phyloP scores from a whole-genome alignment of 2,329 filamentous ascomycete species.

The Hypoxylon sp. region DNA sequence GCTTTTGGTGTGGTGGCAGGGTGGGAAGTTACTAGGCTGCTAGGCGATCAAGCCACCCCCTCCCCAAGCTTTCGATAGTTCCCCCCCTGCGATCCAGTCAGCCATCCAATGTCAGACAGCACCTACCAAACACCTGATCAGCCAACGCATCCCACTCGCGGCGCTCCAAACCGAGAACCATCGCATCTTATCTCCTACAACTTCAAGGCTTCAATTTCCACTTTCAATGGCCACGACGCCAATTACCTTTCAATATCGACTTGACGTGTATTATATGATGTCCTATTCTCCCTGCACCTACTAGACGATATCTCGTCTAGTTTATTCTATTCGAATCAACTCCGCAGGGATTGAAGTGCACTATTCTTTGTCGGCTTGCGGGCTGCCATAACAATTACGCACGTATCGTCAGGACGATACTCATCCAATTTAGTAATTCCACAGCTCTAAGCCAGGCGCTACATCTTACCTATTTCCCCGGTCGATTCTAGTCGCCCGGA shows the following conservation, averaged over 20 bases:
- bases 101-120: constrained; percentile 43
- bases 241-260: constrained; percentile 23
- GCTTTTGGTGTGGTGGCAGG: constrained; percentile 39
- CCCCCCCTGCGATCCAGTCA: constrained; percentile 32
- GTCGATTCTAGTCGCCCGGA: constrained; percentile 4
- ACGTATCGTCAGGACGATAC: constrained; percentile 38
- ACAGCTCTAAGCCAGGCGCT: constrained; percentile 20
- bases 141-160: constrained; percentile 20
- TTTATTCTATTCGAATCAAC: constrained; percentile 40
- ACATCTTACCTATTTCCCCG: constrained; percentile 2
- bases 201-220: constrained; percentile 32
- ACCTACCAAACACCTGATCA: constrained; percentile 44
- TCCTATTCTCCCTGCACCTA: constrained; percentile 46
- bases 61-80: constrained; percentile 23
- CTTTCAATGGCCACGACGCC: constrained; percentile 30
- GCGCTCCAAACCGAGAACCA: constrained; percentile 22
- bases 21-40: constrained; percentile 20
- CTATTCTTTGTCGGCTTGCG: constrained; percentile 34
- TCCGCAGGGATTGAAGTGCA: constrained; percentile 41
- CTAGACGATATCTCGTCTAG: constrained; percentile 52
- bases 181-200: constrained; percentile 40
- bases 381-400: constrained; percentile 10
- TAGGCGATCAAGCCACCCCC: constrained; percentile 33
- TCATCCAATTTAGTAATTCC: constrained; percentile 12
- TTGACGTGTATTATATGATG: constrained; percentile 43